Base-by-base conservation (phyloP, 768 basidiomycete genomes). In the Mycena sanguinolenta region DNA sequence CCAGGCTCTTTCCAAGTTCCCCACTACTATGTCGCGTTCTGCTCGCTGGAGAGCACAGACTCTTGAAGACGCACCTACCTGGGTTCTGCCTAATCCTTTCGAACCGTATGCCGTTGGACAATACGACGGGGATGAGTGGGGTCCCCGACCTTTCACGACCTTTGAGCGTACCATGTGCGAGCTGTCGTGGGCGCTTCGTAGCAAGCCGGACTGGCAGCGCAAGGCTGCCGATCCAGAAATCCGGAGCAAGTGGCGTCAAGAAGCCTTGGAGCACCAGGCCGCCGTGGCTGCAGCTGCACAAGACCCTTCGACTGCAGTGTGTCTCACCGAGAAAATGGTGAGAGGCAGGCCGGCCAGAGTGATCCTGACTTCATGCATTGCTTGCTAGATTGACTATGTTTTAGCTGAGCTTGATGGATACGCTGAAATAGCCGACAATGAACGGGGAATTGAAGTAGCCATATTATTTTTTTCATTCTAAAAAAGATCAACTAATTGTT, bases 351-450 rank as follows among this genome's bases (percentile, higher is more conserved):
- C 6, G 21, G 14, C 21, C 4, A 55, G 21, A 55, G 36, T 23
- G 54, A 36, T 23, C 3, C 34, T 36, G 8, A 21, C 25, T 61
- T 25, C 57, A 3, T 7, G 5, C 32, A 38, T 39, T 16, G 1
- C 28, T 17, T n/a, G n/a, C n/a, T 46, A 73, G 69, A 49, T 77
- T 39, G 75, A 77, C 65, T 71, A 76, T 44, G 74, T 76, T 3
- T 59, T 75, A 5, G 71, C 64, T 8, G 75, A 76, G 54, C 52
- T 77, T 12, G 72, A 73, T 4, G 73, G 58, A 13, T 76, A 75
- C 60, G 70, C 66, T 6, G 58, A 66, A 42, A 67, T 75, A 32
- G 59, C 65, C 14, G 67, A 76, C 39, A 64, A 73, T 17, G 64
- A 65, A 12, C 70, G 59, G 42, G 77, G 74, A 19, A 73, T 72